Evolutionary conservation across 495 filamentous ascomycete species (phyloP).

Genomic region (Apiosordaria backusii): DNA sequence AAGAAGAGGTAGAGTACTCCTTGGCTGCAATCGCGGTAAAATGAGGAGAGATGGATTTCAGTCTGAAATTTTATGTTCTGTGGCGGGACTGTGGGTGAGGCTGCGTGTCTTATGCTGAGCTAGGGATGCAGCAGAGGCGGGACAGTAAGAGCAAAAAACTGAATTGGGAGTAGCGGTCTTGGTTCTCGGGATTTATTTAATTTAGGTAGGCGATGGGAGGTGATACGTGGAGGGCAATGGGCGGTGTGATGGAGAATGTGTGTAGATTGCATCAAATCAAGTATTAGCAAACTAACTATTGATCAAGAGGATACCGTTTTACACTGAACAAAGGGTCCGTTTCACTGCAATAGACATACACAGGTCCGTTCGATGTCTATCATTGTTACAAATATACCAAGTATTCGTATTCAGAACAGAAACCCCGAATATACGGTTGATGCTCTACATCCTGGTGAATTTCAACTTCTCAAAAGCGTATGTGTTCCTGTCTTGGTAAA

Average conservation of each 20-base stretch:
- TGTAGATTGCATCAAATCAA: background rate
- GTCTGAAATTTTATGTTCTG: background rate
- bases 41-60: background rate
- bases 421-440: no score
- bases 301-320: no score
- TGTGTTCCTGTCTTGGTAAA: no score
- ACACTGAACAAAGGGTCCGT: no score
- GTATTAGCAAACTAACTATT: no score
- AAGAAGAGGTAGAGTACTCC: conserved; percentile 38
- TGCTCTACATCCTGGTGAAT: no score
- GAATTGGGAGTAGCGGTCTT: background rate
- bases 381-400: no score
- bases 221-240: background rate
- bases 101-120: background rate
- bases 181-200: background rate
- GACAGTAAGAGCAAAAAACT: background rate
- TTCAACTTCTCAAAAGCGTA: no score
- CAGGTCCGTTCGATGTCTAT: no score
- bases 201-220: background rate
- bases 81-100: no score
- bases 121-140: background rate
- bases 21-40: background rate
- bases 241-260: background rate
- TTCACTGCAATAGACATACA: no score
- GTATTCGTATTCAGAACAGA: no score